Evolutionary conservation across 2,329 filamentous ascomycete genomes (phyloP), one percentile per base, ranked within the genome.

Genomic region (Exophiala oligosperma): DNA sequence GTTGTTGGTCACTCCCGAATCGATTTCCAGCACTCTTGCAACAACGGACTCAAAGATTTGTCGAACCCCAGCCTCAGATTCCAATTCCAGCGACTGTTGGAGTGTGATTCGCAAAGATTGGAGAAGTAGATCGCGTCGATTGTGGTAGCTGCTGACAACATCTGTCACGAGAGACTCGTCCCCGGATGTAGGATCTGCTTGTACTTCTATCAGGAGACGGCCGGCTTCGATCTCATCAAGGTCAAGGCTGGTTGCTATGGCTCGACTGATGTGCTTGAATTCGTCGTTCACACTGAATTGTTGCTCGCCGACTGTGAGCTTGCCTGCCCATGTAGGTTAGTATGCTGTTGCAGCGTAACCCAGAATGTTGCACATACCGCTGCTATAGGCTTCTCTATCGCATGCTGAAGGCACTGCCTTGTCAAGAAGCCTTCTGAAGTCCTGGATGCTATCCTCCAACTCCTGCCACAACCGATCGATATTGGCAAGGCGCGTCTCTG

Each of bases 221-320:
- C 91, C 90, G 17, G 93, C 89, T 67, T 94, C 85, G 57, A 96
- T 72, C 74, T 99, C 95, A 74, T 99, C 92, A 52, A 99, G 80
- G 68, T 96, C 87, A 61, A 97, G 80, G 66, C 91, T 90, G 73
- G 97, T 92, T 55, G 93, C 90, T 38, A 99, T 80, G 67, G 91
- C 84, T 32, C 96, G 80, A 24, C 87, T 84, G 66, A 88, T 86
- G 73, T 96, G 88, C 70, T 93, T 86, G 74, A 99, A 97, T 62
- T 91, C 87, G 56, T 90, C 83, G 74, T 96, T 97, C 76, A 99
- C 79, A 23, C 82, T 78, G 73, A 91, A 97, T 68, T 92, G 85
- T 35, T 84, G 82, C 62, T 86, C 88, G 66, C 84, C 83, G 58
- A 96, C 76, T 35, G 79, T 84, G 66, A 97, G 80, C 71, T 90